These are phyloP conservation scores for Trypethelium eluteriae DNA, from an alignment of 495 filamentous ascomycete genomes.

Conservation along the genomic window DNA sequence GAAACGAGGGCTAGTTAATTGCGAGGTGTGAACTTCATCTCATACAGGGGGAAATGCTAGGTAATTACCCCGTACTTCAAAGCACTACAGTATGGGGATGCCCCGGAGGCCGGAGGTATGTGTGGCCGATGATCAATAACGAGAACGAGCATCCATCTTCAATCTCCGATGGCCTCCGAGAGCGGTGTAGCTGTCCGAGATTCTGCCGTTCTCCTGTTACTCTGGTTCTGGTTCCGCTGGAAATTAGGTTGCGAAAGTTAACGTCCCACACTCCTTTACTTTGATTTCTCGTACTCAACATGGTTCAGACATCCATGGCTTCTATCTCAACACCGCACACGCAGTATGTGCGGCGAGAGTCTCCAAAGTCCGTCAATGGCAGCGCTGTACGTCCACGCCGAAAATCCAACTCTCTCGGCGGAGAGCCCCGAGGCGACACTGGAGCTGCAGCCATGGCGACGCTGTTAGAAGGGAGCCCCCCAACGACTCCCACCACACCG, in stretches of 20 bases:
- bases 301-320: not conserved
- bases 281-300: not conserved
- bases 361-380: not conserved
- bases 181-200: not conserved
- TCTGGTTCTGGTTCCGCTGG: no score
- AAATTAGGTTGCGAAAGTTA: no score
- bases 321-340: not conserved
- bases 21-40: no score
- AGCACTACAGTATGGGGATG: no score
- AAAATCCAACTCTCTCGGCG: slow-evolving; percentile 24
- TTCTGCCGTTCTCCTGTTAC: not conserved
- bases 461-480: not conserved
- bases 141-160: no score
- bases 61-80: no score
- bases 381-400: slow-evolving; percentile 17
- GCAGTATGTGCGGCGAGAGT: slow-evolving; percentile 1
- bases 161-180: not conserved
- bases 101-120: no score
- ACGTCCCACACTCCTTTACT: not conserved
- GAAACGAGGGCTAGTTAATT: no score
- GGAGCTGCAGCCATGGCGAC: slow-evolving; percentile 25
- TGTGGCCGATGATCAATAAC: no score
- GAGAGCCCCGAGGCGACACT: slow-evolving; percentile 27
- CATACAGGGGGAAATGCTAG: no score
- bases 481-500: not conserved